Evolutionary conservation across 768 basidiomycete genomes (phyloP), one percentile per base, ranked within the genome.

Genomic region (Cyclocybe aegerita): DNA sequence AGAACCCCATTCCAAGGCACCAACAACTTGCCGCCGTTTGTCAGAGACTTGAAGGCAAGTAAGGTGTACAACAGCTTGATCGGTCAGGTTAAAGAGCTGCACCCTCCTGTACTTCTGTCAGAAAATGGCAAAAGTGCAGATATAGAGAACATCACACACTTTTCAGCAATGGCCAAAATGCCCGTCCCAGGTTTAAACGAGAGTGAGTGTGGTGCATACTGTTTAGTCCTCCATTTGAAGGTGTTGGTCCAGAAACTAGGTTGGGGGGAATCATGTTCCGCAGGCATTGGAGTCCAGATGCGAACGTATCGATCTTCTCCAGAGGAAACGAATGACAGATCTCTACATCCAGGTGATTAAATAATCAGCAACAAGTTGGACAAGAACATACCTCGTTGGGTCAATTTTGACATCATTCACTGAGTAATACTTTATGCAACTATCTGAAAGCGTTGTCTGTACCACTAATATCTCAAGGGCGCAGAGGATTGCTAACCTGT

Each of bases 371-470:
- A 17, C 2, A 35, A 32, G 23, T 23, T 23, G 23, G 23, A 23
- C 23, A 23, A 23, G 23, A 11, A 40, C 68, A 50, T 59, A 79
- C 81, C 74, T 70, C 50, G 49, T 57, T 1, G 82, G 80, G 58
- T 81, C 75, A 49, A 83, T 80, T 15, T 76, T 76, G 35, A 83
- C 69, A 50, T 84, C 81, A 43, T 77, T 74, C 0, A 86, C 74
- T 0, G 78, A 69, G 51, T 82, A 84, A 52, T 83, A 70, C 54
- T 80, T 82, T 12, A 46, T 65, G 7, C 52, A 49, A 33, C 49
- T 53, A 37, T 31, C 32, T 35, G 16, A 23, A 56, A 65, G 61
- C 14, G 10, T 14, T 15, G 17, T 9, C 12, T 15, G 10, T 6
- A 31, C 14, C 31, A 16, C 16, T 34, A 4, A n/a, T 11, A n/a